Evolutionary conservation across 2,329 filamentous ascomycete genomes (phyloP), one percentile per base, ranked within the genome.

Genomic region (Pseudocercospora ulei): DNA sequence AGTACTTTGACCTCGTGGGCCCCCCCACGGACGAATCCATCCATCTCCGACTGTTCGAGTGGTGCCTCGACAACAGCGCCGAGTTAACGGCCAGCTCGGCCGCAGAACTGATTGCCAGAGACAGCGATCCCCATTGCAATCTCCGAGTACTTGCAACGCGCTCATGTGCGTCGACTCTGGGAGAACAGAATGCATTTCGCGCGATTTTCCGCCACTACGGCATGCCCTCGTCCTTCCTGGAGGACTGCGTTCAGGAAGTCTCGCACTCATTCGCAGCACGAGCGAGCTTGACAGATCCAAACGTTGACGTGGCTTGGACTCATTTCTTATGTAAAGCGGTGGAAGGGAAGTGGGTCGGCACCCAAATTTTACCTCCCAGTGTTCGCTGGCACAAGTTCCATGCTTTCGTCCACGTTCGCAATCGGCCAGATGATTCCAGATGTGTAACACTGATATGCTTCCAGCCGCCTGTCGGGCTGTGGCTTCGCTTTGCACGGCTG

Each of bases 371-470:
- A 16, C 11, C 14, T 7, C 20, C 24, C 22, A 17, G 20, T 11
- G 20, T 22, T n/a, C 30, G 31, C 6, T 41, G 29, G 38, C 13
- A 23, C 11, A 35, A 31, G 22, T 41, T 17, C 31, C 23, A 41
- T 35, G 36, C 36, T n/a, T 36, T 28, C n/a, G 4, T 43, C 8
- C 41, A 43, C 13, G 26, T 35, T n/a, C 29, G 41, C n/a, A 28
- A 22, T 4, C 23, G 41, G n/a, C 3, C 5, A n/a, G 41, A 39
- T 25, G 30, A 33, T 7, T 35, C 36, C 3, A 30, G 22, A 13
- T 39, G 41, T 20, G 41, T 43, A 8, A 43, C 41, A 17, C 23
- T 43, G 4, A 16, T 43, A 8, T 39, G 29, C 16, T 43, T 43
- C 14, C 30, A 26, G 2, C 23, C 30, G n/a, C 12, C 13, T 13